Conservation (phyloP, 805 yeast genomes). For the Pichia paraexigua region DNA sequence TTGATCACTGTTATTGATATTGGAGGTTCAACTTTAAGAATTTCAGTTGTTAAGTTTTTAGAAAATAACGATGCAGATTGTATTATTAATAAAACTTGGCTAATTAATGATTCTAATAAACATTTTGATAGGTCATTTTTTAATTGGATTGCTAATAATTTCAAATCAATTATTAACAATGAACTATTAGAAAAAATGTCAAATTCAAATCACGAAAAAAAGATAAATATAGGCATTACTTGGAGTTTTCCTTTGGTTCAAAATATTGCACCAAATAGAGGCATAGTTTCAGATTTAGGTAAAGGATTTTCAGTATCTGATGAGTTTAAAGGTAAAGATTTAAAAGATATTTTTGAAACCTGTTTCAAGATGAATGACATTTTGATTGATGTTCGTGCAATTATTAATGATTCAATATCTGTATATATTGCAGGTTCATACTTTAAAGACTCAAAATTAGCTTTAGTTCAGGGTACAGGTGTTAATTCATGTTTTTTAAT, state of each 20-base stretch:
- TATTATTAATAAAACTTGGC: constrained; percentile 6
- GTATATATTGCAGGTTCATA: constrained; percentile 47
- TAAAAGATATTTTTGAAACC: constrained; percentile 32
- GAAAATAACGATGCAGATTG: constrained; percentile 11
- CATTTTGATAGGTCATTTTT: constrained; percentile 4
- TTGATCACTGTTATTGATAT: constrained; percentile 39
- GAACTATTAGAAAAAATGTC: neutral
- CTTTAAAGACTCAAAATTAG: constrained; percentile 32
- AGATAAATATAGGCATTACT: constrained; percentile 38
- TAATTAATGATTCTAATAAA: constrained; percentile 5
- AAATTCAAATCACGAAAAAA: constrained; percentile 15
- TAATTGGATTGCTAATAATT: constrained; percentile 1
- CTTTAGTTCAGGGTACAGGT: constrained; percentile 66
- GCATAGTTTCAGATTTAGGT: constrained; percentile 44
- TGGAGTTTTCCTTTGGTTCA: constrained; percentile 52
- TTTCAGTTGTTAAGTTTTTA: constrained; percentile 20
- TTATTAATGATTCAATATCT: constrained; percentile 58
- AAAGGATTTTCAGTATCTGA: constrained; percentile 48
- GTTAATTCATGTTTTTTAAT: constrained; percentile 43
- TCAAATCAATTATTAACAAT: neutral
- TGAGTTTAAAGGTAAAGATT: constrained; percentile 34
- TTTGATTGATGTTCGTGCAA: constrained; percentile 32
- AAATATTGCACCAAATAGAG: constrained; percentile 31
- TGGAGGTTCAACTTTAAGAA: constrained; percentile 48
- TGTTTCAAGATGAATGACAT: constrained; percentile 22